Evolutionary conservation across 2,329 filamentous ascomycete species (phyloP).

Genomic region (Alternaria dauci): DNA sequence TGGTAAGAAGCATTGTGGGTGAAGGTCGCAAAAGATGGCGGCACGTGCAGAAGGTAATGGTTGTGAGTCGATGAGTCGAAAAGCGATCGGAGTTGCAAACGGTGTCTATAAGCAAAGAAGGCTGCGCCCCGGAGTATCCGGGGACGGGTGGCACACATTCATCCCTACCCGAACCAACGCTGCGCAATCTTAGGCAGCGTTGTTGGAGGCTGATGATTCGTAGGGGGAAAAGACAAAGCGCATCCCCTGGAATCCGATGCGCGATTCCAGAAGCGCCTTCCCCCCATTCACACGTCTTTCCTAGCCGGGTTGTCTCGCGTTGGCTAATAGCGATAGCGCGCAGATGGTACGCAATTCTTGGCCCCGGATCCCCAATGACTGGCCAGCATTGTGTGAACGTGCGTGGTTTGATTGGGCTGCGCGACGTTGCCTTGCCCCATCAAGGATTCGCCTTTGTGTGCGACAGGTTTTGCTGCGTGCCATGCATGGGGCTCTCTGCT

Average conservation of each 20-base stretch:
- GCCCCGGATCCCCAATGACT: conserved; percentile 25
- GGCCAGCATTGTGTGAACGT: conserved; percentile 18
- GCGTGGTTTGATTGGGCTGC: conserved; percentile 28
- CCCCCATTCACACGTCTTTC: conserved; percentile 28
- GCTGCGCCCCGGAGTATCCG: conserved; percentile 17
- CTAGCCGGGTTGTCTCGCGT: conserved; percentile 21
- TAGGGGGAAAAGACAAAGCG: conserved; percentile 18
- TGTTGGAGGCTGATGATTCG: conserved; percentile 24
- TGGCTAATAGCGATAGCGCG: conserved; percentile 15
- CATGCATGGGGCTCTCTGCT: conserved; percentile 18
- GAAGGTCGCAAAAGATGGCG: conserved; percentile 9
- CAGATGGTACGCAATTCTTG: conserved; percentile 11
- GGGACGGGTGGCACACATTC: conserved; percentile 27
- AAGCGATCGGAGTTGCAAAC: conserved; percentile 25
- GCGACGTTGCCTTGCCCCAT: conserved; percentile 8
- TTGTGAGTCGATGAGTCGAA: conserved; percentile 17
- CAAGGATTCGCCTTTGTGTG: conserved; percentile 6
- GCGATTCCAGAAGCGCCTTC: conserved; percentile 14
- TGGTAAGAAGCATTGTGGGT: conserved; percentile 22
- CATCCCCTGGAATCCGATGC: conserved; percentile 7
- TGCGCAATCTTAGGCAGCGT: conserved; percentile 19
- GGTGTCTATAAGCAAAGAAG: conserved; percentile 25
- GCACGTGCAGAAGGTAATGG: conserved; percentile 23
- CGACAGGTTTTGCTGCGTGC: conserved; percentile 19
- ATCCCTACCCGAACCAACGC: conserved; percentile 7